These are phyloP conservation scores for Hypoxylon sp. DNA, from an alignment of 2,329 filamentous ascomycete genomes.

Conservation along the genomic window DNA sequence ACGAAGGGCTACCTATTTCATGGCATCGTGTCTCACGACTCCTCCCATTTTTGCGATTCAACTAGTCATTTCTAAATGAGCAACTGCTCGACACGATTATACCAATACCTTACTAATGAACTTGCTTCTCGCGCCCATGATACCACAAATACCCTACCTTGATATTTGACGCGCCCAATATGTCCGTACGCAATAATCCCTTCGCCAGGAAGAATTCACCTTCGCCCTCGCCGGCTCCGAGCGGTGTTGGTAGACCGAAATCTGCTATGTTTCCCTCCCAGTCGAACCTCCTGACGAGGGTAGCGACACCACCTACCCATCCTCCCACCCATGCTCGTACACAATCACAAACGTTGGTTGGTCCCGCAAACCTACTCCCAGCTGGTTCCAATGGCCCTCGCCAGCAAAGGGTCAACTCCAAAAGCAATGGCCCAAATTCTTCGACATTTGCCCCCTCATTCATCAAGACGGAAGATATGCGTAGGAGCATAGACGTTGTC, in stretches of 20 bases:
- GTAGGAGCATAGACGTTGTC: conserved; percentile 63
- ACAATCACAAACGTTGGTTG: conserved; percentile 69
- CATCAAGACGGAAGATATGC: conserved; percentile 86
- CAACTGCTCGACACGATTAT: conserved; percentile 1
- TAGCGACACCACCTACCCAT: conserved; percentile 50
- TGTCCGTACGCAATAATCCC: conserved; percentile 79
- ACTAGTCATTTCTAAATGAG: conserved; percentile 21
- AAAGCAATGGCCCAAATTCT: conserved; percentile 69
- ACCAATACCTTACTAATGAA: conserved; percentile 28
- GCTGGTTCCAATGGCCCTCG: conserved; percentile 48
- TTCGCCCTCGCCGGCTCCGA: conserved; percentile 69
- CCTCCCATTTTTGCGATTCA: conserved; percentile 20
- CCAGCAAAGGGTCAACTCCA: conserved; percentile 66
- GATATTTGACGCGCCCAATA: conserved; percentile 65
- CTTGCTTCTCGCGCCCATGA: conserved; percentile 5
- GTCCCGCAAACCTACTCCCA: conserved; percentile 53
- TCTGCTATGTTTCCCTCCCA: conserved; percentile 77
- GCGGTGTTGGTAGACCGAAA: conserved; percentile 67
- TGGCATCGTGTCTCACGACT: conserved; percentile 37
- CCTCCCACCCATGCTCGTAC: conserved; percentile 68
- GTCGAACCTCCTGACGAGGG: conserved; percentile 50
- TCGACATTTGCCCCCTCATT: conserved; percentile 96
- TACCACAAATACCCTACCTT: conserved; percentile 48
- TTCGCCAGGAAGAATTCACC: conserved; percentile 76
- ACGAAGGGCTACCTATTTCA: too few relatives aligned